Conservation (phyloP, 345 rosid genomes). For the Cochlearia excelsa region DNA sequence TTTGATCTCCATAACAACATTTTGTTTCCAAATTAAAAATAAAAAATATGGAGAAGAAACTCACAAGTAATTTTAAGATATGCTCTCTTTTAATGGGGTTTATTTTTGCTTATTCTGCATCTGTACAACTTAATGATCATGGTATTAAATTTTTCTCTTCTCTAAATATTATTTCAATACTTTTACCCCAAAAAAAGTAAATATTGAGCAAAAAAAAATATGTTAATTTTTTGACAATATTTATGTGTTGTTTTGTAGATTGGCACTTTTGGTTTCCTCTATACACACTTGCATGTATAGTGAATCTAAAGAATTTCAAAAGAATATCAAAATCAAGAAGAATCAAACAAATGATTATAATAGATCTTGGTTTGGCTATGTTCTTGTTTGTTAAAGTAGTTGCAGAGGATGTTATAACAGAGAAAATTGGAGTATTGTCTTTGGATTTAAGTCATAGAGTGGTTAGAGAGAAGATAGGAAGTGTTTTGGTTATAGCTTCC, state of each 20-base stretch:
- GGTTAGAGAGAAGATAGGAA: constrained; percentile 74
- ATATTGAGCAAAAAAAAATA: not conserved
- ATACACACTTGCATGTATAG: constrained; percentile 53
- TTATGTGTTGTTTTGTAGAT: constrained; percentile 38
- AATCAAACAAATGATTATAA: constrained; percentile 31
- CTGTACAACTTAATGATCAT: constrained; percentile 74
- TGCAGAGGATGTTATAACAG: constrained; percentile 39
- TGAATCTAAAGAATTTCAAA: constrained; percentile 45
- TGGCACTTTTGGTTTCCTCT: constrained; percentile 88
- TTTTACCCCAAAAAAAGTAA: not conserved
- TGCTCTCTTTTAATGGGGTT: constrained; percentile 62
- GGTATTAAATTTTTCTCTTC: constrained; percentile 39
- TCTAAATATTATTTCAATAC: too few relatives aligned
- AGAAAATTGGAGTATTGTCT: constrained; percentile 50
- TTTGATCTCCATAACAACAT: too few relatives aligned
- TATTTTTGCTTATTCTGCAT: constrained; percentile 76
- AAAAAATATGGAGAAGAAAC: constrained; percentile 37
- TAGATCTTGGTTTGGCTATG: constrained; percentile 40
- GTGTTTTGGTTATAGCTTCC: constrained; percentile 62
- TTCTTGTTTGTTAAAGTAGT: constrained; percentile 56
- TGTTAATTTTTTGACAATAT: not conserved
- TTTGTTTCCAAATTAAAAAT: too few relatives aligned
- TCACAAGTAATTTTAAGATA: constrained; percentile 32
- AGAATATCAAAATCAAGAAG: constrained; percentile 20
- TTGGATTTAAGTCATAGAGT: constrained; percentile 62